These are phyloP conservation scores for Crotalaria pallida DNA, from an alignment of 306 rosid genomes.

Conservation along the genomic window DNA sequence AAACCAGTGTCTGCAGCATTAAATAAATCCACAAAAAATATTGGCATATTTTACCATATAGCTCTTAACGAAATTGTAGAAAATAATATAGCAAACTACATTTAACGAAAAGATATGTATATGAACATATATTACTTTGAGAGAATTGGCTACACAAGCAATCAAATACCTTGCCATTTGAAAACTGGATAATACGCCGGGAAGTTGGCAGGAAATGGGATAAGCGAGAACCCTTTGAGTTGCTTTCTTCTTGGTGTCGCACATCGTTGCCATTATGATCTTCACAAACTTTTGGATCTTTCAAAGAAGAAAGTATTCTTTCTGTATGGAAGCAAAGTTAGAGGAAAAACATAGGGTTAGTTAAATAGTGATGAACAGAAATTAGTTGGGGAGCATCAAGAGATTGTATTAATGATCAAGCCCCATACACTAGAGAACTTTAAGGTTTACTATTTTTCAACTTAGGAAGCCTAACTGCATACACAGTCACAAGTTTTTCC, in stretches of 20 bases:
- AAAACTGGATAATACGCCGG: slow-evolving; percentile 88
- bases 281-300: slow-evolving; percentile 26
- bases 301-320: slow-evolving; percentile 69
- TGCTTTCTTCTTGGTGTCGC: slow-evolving; percentile 39
- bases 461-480: slow-evolving; percentile 2
- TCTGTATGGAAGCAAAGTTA: slow-evolving; percentile 45
- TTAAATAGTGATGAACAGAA: neutral
- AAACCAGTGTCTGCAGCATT: neutral
- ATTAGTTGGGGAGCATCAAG: neutral
- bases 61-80: neutral
- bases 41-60: neutral
- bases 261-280: slow-evolving; percentile 38
- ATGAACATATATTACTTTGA: neutral
- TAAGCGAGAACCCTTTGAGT: slow-evolving; percentile 41
- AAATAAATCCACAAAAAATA: neutral
- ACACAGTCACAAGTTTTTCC: neutral
- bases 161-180: slow-evolving; percentile 82
- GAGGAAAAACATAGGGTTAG: slow-evolving; percentile 14
- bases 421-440: neutral
- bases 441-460: neutral
- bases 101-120: neutral
- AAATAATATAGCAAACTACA: neutral
- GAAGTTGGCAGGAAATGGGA: slow-evolving; percentile 95
- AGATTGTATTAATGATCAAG: neutral
- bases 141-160: neutral